phyloP scores from a whole-genome alignment of 306 rosid genomes.

The Inga leiocalycina region DNA sequence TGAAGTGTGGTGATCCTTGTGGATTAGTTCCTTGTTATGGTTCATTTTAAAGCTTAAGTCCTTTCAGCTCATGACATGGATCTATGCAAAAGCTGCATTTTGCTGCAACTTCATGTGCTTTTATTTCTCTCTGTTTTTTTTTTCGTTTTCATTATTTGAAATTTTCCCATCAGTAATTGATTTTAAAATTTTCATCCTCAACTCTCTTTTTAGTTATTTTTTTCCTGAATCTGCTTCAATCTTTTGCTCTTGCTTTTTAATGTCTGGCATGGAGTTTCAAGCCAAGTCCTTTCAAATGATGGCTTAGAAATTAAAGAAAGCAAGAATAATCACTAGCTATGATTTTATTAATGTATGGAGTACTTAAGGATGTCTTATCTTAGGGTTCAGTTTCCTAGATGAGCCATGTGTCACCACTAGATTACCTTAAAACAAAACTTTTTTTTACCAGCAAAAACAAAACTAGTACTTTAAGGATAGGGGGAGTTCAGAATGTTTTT shows the following conservation, averaged over 20 bases:
- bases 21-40: slow-evolving; percentile 21
- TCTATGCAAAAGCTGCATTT: neutral
- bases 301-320: neutral
- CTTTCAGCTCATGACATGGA: neutral
- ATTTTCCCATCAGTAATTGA: neutral
- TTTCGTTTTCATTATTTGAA: neutral
- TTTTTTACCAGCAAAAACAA: too few relatives aligned
- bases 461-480: neutral
- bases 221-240: neutral
- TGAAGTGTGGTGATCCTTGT: slow-evolving; percentile 2
- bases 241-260: neutral
- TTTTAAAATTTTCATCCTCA: neutral
- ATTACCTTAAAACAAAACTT: neutral
- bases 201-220: neutral
- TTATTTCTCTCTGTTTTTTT: neutral
- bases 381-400: neutral
- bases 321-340: neutral
- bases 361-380: neutral
- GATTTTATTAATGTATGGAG: neutral
- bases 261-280: neutral
- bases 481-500: neutral
- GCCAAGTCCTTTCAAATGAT: neutral
- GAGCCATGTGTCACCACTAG: neutral
- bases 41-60: neutral
- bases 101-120: neutral